Evolutionary conservation across 441 rosid genomes (phyloP).

Genomic region (Syzygium malaccense): DNA sequence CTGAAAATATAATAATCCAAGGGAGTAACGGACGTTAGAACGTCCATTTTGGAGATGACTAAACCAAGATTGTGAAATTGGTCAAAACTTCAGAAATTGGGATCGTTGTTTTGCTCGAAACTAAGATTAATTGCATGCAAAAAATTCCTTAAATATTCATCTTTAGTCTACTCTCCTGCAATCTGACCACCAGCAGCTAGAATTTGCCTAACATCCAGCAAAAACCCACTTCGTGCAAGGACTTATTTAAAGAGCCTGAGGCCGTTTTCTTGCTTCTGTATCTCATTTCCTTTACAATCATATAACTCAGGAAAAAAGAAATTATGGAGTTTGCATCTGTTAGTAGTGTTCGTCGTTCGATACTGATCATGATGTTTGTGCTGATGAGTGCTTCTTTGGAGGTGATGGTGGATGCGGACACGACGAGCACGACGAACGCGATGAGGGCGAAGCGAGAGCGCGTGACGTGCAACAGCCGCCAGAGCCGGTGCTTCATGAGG

Average conservation of each 20-base stretch:
- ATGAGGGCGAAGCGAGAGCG: background rate
- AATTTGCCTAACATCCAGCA: background rate
- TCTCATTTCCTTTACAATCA: background rate
- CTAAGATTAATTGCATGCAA: background rate
- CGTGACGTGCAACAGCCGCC: constrained; percentile 17
- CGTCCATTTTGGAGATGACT: background rate
- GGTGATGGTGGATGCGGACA: constrained; percentile 7
- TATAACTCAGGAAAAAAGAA: background rate
- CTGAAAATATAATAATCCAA: background rate
- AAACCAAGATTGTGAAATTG: background rate
- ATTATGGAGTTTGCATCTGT: background rate
- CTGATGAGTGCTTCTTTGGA: background rate
- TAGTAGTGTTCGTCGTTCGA: background rate
- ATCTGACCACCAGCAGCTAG: background rate
- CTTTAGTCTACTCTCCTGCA: background rate
- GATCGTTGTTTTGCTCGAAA: background rate
- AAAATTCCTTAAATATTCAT: background rate
- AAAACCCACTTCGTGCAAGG: background rate
- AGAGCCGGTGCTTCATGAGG: constrained; percentile 33
- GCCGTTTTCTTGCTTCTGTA: background rate
- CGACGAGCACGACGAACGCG: fast-evolving
- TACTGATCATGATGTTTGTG: background rate
- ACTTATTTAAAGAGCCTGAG: background rate
- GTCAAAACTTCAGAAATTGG: background rate
- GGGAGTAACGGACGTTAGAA: background rate